Base-by-base conservation (phyloP, 176 grass and related monocot genomes). In the Carex kokanica region DNA sequence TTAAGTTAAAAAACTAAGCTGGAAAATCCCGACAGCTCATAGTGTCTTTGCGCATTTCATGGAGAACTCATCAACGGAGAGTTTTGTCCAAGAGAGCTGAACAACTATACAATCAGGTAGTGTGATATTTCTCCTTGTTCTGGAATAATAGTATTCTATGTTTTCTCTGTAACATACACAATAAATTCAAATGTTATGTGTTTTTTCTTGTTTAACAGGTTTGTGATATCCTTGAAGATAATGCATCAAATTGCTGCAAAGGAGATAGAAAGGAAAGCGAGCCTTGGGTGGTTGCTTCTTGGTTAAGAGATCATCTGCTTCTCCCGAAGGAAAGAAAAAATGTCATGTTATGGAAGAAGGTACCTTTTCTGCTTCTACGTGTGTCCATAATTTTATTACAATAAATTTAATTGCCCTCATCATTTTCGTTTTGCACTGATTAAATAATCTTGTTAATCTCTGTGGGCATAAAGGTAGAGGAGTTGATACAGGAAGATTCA, bases 181-280 rank as follows among this genome's bases (percentile, higher is more conserved):
- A 17, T 27, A 11, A 65, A 10, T 82, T 52, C 3, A 67, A 6
- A 64, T 23, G n/a, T 54, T 67, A 53, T 8, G 25, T 79, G 0
- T 81, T 43, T 87, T 54, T 84, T 79, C 23, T 64, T n/a, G 34
- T 87, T 74, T 64, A 73, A 58, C 74, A 98, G 95, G 89, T 94
- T 17, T 98, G 95, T 87, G 95, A 98, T 84, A 90, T 98, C 52
- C 93, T 97, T 75, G 85, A 97, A 93, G 91, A 97, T 83, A 93
- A 91, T 89, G 88, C 85, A 15, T 17, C 60, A 65, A 86, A 64
- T 63, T 38, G 24, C 11, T 31, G 55, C 2, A 86, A 88, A 74
- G 83, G 60, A 24, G 90, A 67, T 14, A 86, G 85, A 53, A 58
- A 84, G 36, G 73, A 85, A 55, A 83, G 85, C 20, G 85, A 97